Evolutionary conservation across 352 stramenopile species (phyloP).

Genomic region (Pythium aristosporum): DNA sequence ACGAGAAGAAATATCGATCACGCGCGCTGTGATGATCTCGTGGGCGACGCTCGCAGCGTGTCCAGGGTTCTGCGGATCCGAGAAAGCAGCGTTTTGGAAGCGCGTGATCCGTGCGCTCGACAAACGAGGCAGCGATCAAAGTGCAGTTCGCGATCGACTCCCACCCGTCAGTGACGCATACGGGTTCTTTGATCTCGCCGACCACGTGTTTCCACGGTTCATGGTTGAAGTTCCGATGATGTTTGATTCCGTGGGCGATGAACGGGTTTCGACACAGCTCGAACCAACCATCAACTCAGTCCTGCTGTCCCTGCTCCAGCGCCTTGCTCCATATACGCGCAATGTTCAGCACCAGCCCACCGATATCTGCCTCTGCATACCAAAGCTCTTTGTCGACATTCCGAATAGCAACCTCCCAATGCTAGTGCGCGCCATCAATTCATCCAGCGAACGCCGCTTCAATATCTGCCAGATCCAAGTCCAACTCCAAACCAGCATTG

Average conservation of each 20-base stretch:
- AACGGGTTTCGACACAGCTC: neutral
- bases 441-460: too few species aligned
- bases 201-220: neutral
- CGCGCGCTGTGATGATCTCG: conserved; percentile 1
- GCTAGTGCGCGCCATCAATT: too few species aligned
- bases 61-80: neutral
- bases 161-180: neutral
- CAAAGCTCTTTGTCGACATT: too few species aligned
- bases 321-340: too few species aligned
- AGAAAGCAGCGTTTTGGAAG: conserved; percentile 5
- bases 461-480: too few species aligned
- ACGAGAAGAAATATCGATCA: neutral
- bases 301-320: neutral
- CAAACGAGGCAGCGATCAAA: neutral
- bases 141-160: neutral
- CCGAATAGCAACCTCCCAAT: too few species aligned
- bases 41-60: conserved; percentile 1
- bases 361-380: too few species aligned
- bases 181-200: neutral
- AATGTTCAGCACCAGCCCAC: too few species aligned
- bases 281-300: neutral
- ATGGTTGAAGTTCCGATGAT: neutral
- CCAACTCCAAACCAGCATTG: too few species aligned
- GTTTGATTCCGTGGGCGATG: neutral
- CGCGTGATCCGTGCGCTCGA: conserved; percentile 1